Base-by-base conservation (phyloP, 495 filamentous ascomycete genomes). In the Penicillium lividum region DNA sequence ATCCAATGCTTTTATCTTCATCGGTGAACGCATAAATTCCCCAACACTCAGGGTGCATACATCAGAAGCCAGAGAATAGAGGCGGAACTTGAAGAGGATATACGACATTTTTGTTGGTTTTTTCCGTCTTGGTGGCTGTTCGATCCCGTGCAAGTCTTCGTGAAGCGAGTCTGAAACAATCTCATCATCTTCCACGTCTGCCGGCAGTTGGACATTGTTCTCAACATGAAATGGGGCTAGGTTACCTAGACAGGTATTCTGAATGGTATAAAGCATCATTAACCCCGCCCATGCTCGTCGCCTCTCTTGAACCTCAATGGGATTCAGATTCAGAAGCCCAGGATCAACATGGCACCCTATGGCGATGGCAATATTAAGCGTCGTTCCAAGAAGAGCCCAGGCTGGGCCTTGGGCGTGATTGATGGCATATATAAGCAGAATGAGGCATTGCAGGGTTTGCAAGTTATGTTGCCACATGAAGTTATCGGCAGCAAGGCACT, bases 281-380 rank as follows among this genome's bases (percentile, higher is more conserved):
- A 44, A 44, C 7, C 40, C 40, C 7, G 40, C 40, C 40, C 40
- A 44, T 8, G 40, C 40, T 44, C 40, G 40, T 13, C 59, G 53
- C 13, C 53, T 48, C 42, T 61, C 59, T 42, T 61, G 29, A 3
- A 27, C 54, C 15, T 56, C 53, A 16, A 61, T 33, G 33, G 25
- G 22, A 27, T 6, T 10, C 48, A 57, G 15, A n/a, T 56, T 43
- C 27, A 61, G 44, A 5, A 13, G 16, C n/a, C 36, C 54, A 9
- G 59, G 59, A 33, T 61, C 59, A 53, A 61, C 53, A 27, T 56
- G 53, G 27, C 59, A 61, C 11, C 53, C 59, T 8, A 61, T 56
- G 1, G 59, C 34, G 11, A 57, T 46, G n/a, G 59, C 59, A 25
- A 61, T 56, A 34, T 57, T 51, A 13, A 56, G 53, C 22, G 59